Evolutionary conservation across 2,329 filamentous ascomycete species (phyloP).

Genomic region (Aspergillus pseudotamarii): DNA sequence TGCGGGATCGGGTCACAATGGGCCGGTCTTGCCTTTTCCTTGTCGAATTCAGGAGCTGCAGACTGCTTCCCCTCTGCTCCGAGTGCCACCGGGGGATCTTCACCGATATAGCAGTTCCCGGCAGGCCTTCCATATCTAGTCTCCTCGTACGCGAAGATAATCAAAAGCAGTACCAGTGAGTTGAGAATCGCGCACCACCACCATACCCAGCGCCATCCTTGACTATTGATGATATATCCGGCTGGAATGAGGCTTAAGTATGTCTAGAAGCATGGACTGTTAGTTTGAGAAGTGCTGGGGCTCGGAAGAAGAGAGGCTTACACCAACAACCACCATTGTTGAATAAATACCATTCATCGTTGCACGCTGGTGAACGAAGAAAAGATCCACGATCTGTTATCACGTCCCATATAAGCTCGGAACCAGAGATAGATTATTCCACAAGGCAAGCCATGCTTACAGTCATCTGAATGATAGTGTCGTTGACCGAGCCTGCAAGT

Average conservation of each 20-base stretch:
- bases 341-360: constrained; percentile 15
- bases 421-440: background rate
- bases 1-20: background rate
- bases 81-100: background rate
- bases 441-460: background rate
- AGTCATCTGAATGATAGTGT: constrained; percentile 18
- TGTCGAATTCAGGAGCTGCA: background rate
- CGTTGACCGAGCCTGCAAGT: constrained; percentile 12
- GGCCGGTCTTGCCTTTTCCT: background rate
- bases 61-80: background rate
- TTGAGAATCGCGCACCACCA: constrained; percentile 53
- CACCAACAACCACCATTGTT: constrained; percentile 4
- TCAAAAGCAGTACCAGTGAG: constrained; percentile 41
- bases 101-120: background rate
- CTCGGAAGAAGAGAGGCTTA: background rate
- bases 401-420: background rate
- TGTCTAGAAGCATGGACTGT: background rate
- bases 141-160: constrained; percentile 53
- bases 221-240: constrained; percentile 37
- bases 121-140: constrained; percentile 30
- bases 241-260: constrained; percentile 17
- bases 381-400: constrained; percentile 15
- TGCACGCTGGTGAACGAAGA: constrained; percentile 18
- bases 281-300: background rate
- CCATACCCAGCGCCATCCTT: constrained; percentile 57